Conservation (phyloP, 169 alveolate genomes). For the Cryptosporidium viatorum region DNA sequence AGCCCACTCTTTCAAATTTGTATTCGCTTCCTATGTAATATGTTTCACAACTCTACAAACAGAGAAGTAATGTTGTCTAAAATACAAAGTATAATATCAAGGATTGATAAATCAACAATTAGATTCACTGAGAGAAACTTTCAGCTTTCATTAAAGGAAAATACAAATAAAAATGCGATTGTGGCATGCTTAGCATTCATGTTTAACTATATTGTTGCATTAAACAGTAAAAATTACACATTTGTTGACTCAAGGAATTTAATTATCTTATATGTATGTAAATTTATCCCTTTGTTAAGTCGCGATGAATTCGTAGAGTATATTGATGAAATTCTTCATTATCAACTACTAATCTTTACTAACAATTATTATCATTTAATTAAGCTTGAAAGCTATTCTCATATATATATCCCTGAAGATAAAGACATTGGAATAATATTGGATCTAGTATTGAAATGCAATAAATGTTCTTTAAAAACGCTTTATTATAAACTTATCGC, state of each 20-base stretch:
- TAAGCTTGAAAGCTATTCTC: not conserved
- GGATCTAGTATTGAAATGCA: not conserved
- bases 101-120: not conserved
- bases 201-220: conserved; percentile 37
- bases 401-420: conserved; percentile 18
- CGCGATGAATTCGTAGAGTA: not conserved
- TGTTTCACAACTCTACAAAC: conserved; percentile 45
- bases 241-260: conserved; percentile 8
- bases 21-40: conserved; percentile 34
- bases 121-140: not conserved
- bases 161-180: conserved; percentile 21
- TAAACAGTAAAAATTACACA: not conserved
- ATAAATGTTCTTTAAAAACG: not conserved
- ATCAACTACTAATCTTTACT: conserved; percentile 25
- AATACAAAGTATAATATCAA: not conserved
- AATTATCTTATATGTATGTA: not conserved
- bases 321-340: conserved; percentile 14
- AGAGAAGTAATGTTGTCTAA: conserved; percentile 47
- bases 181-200: conserved; percentile 6
- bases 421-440: not conserved
- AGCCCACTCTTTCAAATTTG: conserved; percentile 23
- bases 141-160: conserved; percentile 10
- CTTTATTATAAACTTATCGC: not conserved
- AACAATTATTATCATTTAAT: conserved; percentile 29
- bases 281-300: not conserved